Base-by-base conservation (phyloP, 208 protist genomes). In the Balamuthia mandrillaris region DNA sequence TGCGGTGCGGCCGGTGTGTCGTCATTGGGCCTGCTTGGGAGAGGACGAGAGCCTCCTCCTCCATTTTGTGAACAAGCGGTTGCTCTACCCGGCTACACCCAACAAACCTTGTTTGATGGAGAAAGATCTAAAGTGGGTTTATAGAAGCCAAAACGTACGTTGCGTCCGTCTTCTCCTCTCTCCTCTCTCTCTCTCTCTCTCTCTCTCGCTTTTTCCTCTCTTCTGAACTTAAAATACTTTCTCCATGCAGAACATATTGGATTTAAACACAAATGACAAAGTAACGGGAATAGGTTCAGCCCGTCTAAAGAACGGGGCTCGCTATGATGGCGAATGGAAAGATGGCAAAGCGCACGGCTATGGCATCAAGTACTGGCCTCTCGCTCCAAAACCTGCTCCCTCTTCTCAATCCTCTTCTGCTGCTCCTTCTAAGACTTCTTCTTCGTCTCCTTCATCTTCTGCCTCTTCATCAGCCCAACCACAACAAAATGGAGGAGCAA, bases 241-340 rank as follows among this genome's bases (percentile, higher is more conserved):
- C n/a, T 18, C 18, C 18, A 56, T 56, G n/a, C n/a, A 56, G 49
- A 56, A 56, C 18, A 56, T 56, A 56, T 56, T 56, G 18, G 49
- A 56, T 18, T 56, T 18, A n/a, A 56, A 24, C 18, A n/a, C 18
- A 56, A 56, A 18, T 56, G n/a, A 18, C 49, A 56, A 56, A 56
- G 18, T 33, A 3, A 42, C 7, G 1, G 74, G 74, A 1, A 52
- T 81, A 0, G 74, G 74, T 35, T 65, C 31, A 31, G 74, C 49
- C 14, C 74, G 74, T 1, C 44, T 63, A 6, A 18, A 6, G 21
- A 42, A 5, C 49, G 74, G 74, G 9, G 74, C 74, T 41, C 27
- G 49, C 18, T 81, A 81, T 33, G 74, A 81, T 37, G 74, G 74
- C 74, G 74, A 81, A 35, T 81, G 74, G 74, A 60, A 81, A 42